Evolutionary conservation across 345 rosid genomes (phyloP), one percentile per base, ranked within the genome.

Genomic region (Arabidopsis arenosa): DNA sequence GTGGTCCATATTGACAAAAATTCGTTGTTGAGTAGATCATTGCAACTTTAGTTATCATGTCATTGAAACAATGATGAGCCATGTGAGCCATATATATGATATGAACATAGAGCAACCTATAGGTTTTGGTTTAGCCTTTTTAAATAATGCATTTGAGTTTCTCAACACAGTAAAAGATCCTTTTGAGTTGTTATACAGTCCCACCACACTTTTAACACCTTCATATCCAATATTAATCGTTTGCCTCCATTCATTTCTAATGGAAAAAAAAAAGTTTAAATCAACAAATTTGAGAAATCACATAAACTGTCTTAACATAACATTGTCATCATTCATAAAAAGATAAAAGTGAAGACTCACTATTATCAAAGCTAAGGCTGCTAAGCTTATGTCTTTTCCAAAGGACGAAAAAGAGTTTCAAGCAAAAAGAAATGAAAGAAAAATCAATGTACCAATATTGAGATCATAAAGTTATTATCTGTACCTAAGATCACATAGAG

Each of bases 21-120:
- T 15, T 72, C 80, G 36, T 57, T 77, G 80, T 77, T 72, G 80
- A 77, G 80, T 57, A 70, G 72, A 77, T 77, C 80, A 77, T 77
- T 77, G 65, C 80, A 71, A 71, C 72, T 77, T 65, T 77, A 71
- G 62, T 11, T 71, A 71, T 71, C 67, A 71, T 63, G 75, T 69
- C 70, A 76, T 8, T 76, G 70, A 10, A 62, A 69, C 64, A 76
- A 62, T 77, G 76, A 77, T 70, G 80, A 77, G 76, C 80, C 80
- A 70, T 77, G 80, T 70, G 80, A 57, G 33, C 63, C 23, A n/a
- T 55, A 44, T 68, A 7, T 63, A 6, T 63, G 57, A 76, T 76
- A 76, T 63, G 65, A 76, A 55, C 44, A 53, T 62, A 69, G 75
- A 63, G 71, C 30, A 14, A 70, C 30, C 52, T 70, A 71, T 63